Evolutionary conservation across 257 asterid species (phyloP).

Genomic region (Marsdenia floribunda): DNA sequence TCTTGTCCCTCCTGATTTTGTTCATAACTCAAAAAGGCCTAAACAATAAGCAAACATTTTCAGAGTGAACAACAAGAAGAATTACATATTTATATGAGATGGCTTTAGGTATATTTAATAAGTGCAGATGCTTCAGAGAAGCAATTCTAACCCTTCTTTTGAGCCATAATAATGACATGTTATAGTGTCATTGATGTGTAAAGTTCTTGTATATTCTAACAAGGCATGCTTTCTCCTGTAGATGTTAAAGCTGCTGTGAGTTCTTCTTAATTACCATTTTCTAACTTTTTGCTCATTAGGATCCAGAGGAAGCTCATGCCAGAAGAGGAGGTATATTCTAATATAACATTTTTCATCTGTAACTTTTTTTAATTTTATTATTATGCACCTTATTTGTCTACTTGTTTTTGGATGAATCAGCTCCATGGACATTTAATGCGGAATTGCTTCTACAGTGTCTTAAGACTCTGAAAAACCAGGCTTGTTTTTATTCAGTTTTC

Average conservation of each 20-base stretch:
- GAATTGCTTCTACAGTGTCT: conserved; percentile 62
- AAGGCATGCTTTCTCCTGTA: conserved; percentile 1
- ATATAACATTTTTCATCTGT: too few relatives aligned
- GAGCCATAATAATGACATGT: background rate
- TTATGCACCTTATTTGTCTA: background rate
- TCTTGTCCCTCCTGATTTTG: background rate
- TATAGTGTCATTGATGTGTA: background rate
- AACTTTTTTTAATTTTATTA: background rate
- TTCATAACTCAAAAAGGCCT: background rate
- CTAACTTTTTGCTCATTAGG: conserved; percentile 44
- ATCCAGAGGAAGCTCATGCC: conserved; percentile 91
- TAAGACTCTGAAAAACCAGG: conserved; percentile 56
- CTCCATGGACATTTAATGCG: conserved; percentile 96
- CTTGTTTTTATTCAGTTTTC: conserved; percentile 23
- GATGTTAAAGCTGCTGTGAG: conserved; percentile 1
- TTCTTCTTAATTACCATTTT: conserved; percentile 9
- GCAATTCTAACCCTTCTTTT: background rate
- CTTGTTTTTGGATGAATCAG: conserved; percentile 39
- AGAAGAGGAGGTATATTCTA: conserved; percentile 80
- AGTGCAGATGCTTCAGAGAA: background rate
- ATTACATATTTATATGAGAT: background rate
- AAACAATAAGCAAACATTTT: background rate
- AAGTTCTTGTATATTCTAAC: background rate
- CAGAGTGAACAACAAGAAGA: background rate
- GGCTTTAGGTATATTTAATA: background rate